Conservation (phyloP, 2,329 filamentous ascomycete species). For the Penicillium olsonii region DNA sequence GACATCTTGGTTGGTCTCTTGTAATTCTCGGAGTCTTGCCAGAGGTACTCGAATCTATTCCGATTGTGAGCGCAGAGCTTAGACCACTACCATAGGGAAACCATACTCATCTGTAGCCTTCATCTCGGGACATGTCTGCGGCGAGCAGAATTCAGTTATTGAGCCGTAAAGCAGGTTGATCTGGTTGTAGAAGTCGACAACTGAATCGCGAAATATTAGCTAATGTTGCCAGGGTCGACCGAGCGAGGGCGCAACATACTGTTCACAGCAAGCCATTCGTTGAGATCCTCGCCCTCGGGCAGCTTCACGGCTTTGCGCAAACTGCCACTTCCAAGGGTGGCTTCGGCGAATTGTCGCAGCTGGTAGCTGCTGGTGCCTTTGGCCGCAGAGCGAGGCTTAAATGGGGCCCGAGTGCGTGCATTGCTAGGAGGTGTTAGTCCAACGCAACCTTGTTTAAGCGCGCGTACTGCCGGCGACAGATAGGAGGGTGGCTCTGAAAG, state of each 20-base stretch:
- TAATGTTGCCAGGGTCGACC: constrained; percentile 13
- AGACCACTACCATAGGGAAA: not conserved
- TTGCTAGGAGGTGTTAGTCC: constrained; percentile 62
- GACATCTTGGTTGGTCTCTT: constrained; percentile 98
- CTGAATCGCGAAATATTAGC: constrained; percentile 50
- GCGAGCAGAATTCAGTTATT: constrained; percentile 98
- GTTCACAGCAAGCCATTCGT: constrained; percentile 98
- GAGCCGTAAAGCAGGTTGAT: constrained; percentile 98
- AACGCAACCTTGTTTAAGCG: constrained; percentile 40
- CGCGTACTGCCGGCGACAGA: constrained; percentile 36
- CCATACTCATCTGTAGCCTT: constrained; percentile 97
- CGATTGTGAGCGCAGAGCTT: constrained; percentile 13
- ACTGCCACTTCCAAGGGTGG: constrained; percentile 91
- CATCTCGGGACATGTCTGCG: constrained; percentile 97
- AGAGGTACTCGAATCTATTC: constrained; percentile 90
- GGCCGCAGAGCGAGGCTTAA: constrained; percentile 80
- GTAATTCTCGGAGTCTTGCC: constrained; percentile 94
- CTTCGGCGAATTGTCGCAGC: constrained; percentile 95
- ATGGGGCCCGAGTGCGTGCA: constrained; percentile 84
- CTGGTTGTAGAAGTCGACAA: constrained; percentile 99
- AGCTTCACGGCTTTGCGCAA: constrained; percentile 94
- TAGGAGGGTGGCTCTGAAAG: constrained; percentile 37
- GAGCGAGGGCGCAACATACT: constrained; percentile 55
- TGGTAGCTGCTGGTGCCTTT: constrained; percentile 92
- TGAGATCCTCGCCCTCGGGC: constrained; percentile 94